Conservation (phyloP, 148 eudicot species). For the Rhododendron henanense region DNA sequence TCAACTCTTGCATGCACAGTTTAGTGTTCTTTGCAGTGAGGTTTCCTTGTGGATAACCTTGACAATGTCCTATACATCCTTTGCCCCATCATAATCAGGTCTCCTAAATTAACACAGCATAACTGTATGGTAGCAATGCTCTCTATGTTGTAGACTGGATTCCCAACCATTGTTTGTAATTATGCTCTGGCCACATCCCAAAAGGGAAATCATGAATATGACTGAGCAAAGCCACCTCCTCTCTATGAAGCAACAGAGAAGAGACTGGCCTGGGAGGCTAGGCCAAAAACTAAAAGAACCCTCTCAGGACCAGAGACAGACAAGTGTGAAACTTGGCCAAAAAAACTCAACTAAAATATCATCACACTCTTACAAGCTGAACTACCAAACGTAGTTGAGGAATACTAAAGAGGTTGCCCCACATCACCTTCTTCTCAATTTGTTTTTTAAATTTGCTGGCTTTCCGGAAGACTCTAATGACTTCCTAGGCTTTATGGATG, state of each 20-base stretch:
- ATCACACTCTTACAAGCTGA: background rate
- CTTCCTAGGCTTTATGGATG: background rate
- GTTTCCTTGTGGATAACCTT: background rate
- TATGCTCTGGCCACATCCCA: background rate
- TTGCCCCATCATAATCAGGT: background rate
- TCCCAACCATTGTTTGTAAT: background rate
- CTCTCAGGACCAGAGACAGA: background rate
- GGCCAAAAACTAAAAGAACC: background rate
- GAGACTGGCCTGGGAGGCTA: background rate
- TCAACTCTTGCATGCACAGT: background rate
- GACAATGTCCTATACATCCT: background rate
- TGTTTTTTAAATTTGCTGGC: background rate
- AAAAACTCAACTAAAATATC: background rate
- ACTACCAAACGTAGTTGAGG: background rate
- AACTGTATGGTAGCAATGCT: background rate
- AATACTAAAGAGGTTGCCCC: background rate
- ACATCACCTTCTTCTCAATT: background rate
- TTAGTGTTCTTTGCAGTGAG: background rate
- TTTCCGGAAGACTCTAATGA: background rate
- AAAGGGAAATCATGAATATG: background rate
- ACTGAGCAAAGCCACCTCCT: background rate
- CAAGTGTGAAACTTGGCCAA: background rate
- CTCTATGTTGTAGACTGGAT: background rate
- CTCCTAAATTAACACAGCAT: background rate
- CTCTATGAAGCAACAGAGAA: background rate